A percentile compares a stretch with the other conserved stretches of the same genome.
Conservation (phyloP, 2,329 filamentous ascomycete genomes). For the Xylariales sp. region DNA sequence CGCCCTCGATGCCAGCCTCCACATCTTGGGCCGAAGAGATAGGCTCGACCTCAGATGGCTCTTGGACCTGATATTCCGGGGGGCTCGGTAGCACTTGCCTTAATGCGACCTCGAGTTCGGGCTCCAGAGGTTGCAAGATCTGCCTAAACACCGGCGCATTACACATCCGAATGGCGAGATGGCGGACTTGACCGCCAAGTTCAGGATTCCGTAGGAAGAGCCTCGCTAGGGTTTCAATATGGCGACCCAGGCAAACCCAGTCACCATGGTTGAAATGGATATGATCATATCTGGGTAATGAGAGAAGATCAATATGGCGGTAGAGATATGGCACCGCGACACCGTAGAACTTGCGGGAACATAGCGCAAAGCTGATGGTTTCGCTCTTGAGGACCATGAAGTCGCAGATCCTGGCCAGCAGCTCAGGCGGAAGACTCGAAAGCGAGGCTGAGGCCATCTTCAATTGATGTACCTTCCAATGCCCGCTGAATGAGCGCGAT, state of each 20-base stretch:
- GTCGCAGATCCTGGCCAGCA: conserved; percentile 8
- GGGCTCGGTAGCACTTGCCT: background rate
- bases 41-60: background rate
- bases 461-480: no score
- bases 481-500: no score
- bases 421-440: conserved; percentile 9
- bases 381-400: conserved; percentile 4
- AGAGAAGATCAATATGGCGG: conserved; percentile 8
- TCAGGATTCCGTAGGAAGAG: conserved; percentile 5
- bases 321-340: conserved; percentile 9
- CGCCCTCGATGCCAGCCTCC: background rate
- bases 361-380: conserved; percentile 1
- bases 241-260: background rate
- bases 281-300: background rate
- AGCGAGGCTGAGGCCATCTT: background rate
- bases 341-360: conserved; percentile 8
- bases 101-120: background rate
- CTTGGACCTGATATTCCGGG: background rate
- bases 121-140: background rate
- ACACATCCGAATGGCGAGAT: conserved; percentile 6
- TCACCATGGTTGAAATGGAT: no score
- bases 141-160: background rate
- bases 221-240: conserved; percentile 1
- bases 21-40: background rate
- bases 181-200: conserved; percentile 4